Evolutionary conservation across 2,329 filamentous ascomycete genomes (phyloP), one percentile per base, ranked within the genome.

Genomic region (Fragosphaeria purpurea): DNA sequence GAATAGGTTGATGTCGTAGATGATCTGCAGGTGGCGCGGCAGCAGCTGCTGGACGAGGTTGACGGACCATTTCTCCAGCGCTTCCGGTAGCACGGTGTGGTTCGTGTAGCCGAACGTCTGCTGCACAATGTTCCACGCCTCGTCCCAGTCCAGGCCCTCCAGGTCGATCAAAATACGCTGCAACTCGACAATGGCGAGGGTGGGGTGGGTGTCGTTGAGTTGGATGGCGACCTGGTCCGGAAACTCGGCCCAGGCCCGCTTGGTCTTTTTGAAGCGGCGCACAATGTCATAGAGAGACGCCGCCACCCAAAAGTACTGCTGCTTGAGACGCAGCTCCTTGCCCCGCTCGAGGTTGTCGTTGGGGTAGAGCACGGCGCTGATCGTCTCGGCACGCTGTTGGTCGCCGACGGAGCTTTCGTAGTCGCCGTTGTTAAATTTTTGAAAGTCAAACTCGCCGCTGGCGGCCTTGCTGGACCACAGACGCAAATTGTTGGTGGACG

Each of bases 281-380:
- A 98, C 86, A 64, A 98, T 98, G 62, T 98, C 93, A 63, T 88
- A 88, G 4, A 98, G 77, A 12, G 93, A 98, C 12, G 93, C 93
- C 48, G 93, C 90, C 63, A 95, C 95, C 93, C 93, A 98, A 73
- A 98, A 98, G 76, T 98, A 98, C 68, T 98, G 93, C 68, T 98
- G 93, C 79, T 98, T 98, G 67, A 98, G 71, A 49, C 93, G 88
- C 56, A 98, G 81, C 73, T 98, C 93, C 70, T 98, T 98, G 56
- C 93, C 93, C 57, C 89, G 81, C 58, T 97, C 91, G 43, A 98
- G 79, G 68, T 95, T 97, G 69, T 97, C 91, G 63, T 98, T 98
- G 53, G 93, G 93, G 64, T 98, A 98, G 43, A 98, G 72, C 11
- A 98, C 93, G 35, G 91, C 91, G 48, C 90, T 96, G 71, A 98